Evolutionary conservation across 192 early-diverging fungal species (phyloP).

Genomic region (Coemansia sp.): DNA sequence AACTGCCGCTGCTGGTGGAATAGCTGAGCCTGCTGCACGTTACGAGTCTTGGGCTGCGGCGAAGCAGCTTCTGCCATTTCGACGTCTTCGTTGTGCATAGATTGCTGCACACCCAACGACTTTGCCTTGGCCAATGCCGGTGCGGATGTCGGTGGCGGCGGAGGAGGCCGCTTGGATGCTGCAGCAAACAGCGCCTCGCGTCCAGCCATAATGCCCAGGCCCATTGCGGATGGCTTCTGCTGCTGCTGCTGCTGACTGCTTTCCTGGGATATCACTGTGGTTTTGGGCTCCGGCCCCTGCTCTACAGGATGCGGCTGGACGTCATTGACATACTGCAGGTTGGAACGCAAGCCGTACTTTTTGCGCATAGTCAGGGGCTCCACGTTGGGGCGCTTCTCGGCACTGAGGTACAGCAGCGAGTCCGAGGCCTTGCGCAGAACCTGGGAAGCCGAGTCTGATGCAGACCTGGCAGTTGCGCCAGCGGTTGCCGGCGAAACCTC

Average conservation of each 20-base stretch:
- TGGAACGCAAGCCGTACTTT: conserved; percentile 50
- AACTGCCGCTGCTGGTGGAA: conserved; percentile 29
- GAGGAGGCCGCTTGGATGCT: conserved; percentile 15
- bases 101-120: conserved; percentile 15
- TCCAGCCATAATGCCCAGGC: conserved; percentile 16
- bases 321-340: conserved; percentile 42
- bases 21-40: conserved; percentile 33
- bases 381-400: conserved; percentile 49
- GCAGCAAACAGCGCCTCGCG: conserved; percentile 6
- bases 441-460: conserved; percentile 24
- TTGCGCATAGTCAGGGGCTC: conserved; percentile 51
- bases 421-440: conserved; percentile 51
- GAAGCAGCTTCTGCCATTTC: conserved; percentile 19
- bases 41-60: neutral
- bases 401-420: conserved; percentile 45
- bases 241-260: neutral
- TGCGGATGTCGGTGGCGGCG: conserved; percentile 5
- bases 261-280: conserved; percentile 6
- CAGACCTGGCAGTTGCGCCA: neutral
- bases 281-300: conserved; percentile 30
- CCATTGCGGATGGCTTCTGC: conserved; percentile 7
- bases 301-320: conserved; percentile 15
- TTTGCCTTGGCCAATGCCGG: conserved; percentile 24
- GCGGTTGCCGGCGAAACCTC: neutral
- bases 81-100: neutral